These are phyloP conservation scores for Acacia concinna DNA, from an alignment of 331 rosid species.

Conservation along the genomic window DNA sequence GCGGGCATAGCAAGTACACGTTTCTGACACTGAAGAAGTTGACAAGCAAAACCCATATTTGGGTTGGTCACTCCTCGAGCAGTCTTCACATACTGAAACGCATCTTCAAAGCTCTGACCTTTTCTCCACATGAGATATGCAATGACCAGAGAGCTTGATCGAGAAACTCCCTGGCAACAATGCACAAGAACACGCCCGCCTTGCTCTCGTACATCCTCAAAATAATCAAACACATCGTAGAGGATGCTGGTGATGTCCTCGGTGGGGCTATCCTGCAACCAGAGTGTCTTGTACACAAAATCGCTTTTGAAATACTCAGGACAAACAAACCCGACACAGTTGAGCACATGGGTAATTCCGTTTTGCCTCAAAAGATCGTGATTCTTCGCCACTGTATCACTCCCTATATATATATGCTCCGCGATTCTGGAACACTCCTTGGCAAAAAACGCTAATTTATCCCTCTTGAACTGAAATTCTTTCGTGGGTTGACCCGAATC, in stretches of 20 bases:
- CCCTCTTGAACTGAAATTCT: conserved; percentile 75
- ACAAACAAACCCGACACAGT: conserved; percentile 92
- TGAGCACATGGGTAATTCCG: conserved; percentile 84
- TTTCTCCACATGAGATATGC: conserved; percentile 98
- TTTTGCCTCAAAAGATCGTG: conserved; percentile 67
- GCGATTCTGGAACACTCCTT: conserved; percentile 89
- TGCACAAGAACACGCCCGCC: conserved; percentile 90
- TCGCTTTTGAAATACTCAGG: conserved; percentile 89
- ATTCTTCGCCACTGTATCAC: conserved; percentile 94
- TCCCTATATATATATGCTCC: conserved; percentile 85
- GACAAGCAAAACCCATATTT: conserved; percentile 91
- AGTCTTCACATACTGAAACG: conserved; percentile 86
- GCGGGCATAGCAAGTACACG: conserved; percentile 79
- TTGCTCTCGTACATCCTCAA: conserved; percentile 84
- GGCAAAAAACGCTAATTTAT: conserved; percentile 74
- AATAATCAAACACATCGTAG: conserved; percentile 92
- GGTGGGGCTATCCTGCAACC: conserved; percentile 83
- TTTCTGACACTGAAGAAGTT: conserved; percentile 89
- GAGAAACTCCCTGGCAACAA: conserved; percentile 90
- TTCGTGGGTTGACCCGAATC: conserved; percentile 42
- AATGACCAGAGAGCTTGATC: conserved; percentile 83
- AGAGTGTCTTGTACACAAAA: conserved; percentile 86
- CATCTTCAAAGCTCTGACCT: conserved; percentile 84
- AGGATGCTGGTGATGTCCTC: conserved; percentile 92
- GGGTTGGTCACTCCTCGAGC: conserved; percentile 94